Base-by-base conservation (phyloP, 148 eudicot genomes). In the Nepenthes mirabilis region DNA sequence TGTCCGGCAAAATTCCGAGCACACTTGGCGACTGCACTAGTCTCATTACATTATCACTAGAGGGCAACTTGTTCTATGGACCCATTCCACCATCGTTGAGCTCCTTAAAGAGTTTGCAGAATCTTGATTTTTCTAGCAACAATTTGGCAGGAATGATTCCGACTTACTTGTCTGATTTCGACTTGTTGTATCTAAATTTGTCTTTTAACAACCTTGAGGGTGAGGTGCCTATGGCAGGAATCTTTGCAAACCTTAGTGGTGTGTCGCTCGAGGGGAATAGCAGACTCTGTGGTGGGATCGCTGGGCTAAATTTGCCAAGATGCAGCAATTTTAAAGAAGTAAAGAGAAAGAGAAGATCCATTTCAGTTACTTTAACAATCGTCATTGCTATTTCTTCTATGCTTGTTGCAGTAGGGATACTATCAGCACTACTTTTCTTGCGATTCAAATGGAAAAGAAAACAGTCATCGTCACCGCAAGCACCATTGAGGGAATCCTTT, bases 61-160 rank as follows among this genome's bases (percentile, higher is more conserved):
- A 33, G 2, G 65, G 58, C 3, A 81, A 75, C 62, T 60, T 48
- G 55, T 70, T 81, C 51, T 55, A 50, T 14, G 86, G 85, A 11
- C 14, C 56, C n/a, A 72, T 77, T 14, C 77, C 79, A 6, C 52
- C 33, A 1, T 57, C 73, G 1, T 63, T 77, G 2, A 51, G 57
- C 6, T 40, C 59, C 9, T 45, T 74, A 45, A 72, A 50, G 34
- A 61, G 72, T 47, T 54, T 80, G 1, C 50, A 36, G 36, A 11
- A 11, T 7, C 55, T 80, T 2, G 77, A 80, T 49, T 55, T 80
- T 58, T 74, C 79, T n/a, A 36, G 7, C 36, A 77, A 80, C 14
- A 77, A 72, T 37, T 64, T 80, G 4, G 65, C 79, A 1, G 85
- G 82, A 3, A 14, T 63, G 53, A 66, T 80, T 33, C 82, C 85